These are phyloP conservation scores for Fomitopsis palustris DNA, from an alignment of 1,284 basidiomycete species.

Conservation along the genomic window DNA sequence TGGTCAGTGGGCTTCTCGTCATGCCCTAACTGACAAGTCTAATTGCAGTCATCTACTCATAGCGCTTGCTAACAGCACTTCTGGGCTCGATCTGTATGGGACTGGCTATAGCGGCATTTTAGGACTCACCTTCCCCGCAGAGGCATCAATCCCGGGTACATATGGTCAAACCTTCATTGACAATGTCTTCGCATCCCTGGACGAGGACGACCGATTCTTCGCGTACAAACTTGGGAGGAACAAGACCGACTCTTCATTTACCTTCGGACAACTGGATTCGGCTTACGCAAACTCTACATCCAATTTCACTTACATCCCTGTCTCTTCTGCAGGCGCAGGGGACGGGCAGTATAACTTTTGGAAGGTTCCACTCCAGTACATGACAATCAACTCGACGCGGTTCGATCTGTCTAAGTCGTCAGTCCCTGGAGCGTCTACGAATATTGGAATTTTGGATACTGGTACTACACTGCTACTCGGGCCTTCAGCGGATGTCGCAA, in stretches of 20 bases:
- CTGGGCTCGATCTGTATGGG: slow-evolving; percentile 40
- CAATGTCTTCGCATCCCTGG: slow-evolving; percentile 45
- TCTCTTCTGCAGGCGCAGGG: slow-evolving; percentile 35
- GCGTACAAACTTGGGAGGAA: slow-evolving; percentile 47
- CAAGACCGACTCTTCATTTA: slow-evolving; percentile 43
- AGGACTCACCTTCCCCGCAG: slow-evolving; percentile 48
- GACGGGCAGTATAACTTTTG: slow-evolving; percentile 45
- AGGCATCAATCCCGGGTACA: slow-evolving; percentile 43
- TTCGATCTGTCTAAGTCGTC: slow-evolving; percentile 45
- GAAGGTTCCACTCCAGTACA: slow-evolving; percentile 47
- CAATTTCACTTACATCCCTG: slow-evolving; percentile 38
- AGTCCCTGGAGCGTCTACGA: slow-evolving; percentile 37
- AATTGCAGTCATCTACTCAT: slow-evolving; percentile 5
- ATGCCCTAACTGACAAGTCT: background rate
- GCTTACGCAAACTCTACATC: slow-evolving; percentile 32
- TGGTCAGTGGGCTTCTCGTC: slow-evolving; percentile 27
- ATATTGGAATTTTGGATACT: slow-evolving; percentile 54
- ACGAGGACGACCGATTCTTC: slow-evolving; percentile 40
- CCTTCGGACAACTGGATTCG: slow-evolving; percentile 46
- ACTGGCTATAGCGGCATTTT: slow-evolving; percentile 56
- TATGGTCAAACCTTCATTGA: slow-evolving; percentile 43
- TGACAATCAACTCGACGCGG: slow-evolving; percentile 41
- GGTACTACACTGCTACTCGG: slow-evolving; percentile 58
- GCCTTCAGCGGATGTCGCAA: slow-evolving; percentile 45
- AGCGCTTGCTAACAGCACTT: slow-evolving; percentile 47